Conservation (phyloP, 345 rosid species). For the Citrus medica region DNA sequence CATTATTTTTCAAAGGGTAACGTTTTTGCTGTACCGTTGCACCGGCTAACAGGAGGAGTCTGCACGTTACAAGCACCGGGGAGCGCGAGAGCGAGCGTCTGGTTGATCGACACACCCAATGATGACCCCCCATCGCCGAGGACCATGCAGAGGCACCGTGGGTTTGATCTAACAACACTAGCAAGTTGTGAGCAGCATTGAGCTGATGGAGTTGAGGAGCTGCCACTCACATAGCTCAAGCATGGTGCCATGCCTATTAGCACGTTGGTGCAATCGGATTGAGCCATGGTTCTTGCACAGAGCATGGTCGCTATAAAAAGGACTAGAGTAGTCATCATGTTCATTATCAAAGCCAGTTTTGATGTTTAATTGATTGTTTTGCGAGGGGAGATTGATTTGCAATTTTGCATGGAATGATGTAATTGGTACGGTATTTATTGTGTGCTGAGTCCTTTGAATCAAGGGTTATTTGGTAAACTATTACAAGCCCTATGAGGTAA, state of each 20-base stretch:
- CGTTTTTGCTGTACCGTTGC: conserved; percentile 32
- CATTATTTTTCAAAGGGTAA: background rate
- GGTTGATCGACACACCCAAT: conserved; percentile 39
- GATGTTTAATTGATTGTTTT: background rate
- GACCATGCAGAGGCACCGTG: conserved; percentile 47
- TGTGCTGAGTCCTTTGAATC: background rate
- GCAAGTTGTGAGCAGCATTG: conserved; percentile 57
- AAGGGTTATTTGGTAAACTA: conserved; percentile 12
- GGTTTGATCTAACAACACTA: conserved; percentile 43
- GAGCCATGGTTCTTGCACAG: conserved; percentile 28
- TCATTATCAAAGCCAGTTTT: conserved; percentile 19
- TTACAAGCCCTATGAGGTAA: conserved; percentile 1
- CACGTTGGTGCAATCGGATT: conserved; percentile 41
- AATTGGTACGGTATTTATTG: background rate
- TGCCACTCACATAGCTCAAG: conserved; percentile 36
- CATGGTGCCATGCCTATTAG: conserved; percentile 42
- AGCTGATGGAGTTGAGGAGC: conserved; percentile 42
- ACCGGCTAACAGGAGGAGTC: conserved; percentile 51
- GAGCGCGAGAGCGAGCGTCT: conserved; percentile 48
- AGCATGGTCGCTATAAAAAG: conserved; percentile 23
- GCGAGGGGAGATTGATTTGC: background rate
- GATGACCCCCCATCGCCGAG: conserved; percentile 39
- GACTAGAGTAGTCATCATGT: background rate
- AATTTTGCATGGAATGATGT: background rate
- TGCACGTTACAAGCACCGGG: conserved; percentile 49